phyloP scores from a whole-genome alignment of 176 grass and related monocot species.

The Bromus sterilis region DNA sequence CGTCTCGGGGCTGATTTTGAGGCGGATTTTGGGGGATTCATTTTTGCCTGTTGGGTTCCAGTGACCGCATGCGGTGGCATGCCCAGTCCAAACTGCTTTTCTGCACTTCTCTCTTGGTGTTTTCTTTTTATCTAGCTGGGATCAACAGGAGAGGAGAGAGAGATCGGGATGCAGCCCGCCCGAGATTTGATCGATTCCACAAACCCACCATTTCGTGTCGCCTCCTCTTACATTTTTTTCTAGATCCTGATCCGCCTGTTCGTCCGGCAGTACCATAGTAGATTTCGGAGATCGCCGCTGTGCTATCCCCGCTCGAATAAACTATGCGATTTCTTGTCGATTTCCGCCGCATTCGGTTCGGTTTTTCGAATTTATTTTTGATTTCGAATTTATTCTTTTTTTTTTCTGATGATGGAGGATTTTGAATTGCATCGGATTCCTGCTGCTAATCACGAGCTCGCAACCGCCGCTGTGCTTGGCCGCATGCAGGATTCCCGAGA shows the following conservation, averaged over 20 bases:
- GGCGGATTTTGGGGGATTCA: background rate
- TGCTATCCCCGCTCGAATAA: background rate
- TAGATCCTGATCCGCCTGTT: conserved; percentile 28
- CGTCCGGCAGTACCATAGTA: background rate
- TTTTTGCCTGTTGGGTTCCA: background rate
- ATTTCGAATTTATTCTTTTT: background rate
- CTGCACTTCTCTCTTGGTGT: background rate
- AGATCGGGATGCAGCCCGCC: background rate
- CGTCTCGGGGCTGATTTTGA: background rate
- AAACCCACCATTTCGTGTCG: background rate
- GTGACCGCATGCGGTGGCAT: background rate
- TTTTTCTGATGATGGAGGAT: background rate
- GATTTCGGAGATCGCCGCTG: background rate
- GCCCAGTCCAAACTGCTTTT: background rate
- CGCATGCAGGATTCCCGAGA: background rate
- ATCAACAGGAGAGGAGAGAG: background rate
- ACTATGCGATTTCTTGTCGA: background rate
- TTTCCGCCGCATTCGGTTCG: background rate
- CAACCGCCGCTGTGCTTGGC: background rate
- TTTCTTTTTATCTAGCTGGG: background rate
- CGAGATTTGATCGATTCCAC: background rate
- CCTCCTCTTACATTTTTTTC: background rate
- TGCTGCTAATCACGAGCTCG: background rate
- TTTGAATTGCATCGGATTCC: background rate
- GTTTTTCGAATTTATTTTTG: background rate